Evolutionary conservation across 2,329 filamentous ascomycete genomes (phyloP), one percentile per base, ranked within the genome.

Genomic region (Fusarium citri): DNA sequence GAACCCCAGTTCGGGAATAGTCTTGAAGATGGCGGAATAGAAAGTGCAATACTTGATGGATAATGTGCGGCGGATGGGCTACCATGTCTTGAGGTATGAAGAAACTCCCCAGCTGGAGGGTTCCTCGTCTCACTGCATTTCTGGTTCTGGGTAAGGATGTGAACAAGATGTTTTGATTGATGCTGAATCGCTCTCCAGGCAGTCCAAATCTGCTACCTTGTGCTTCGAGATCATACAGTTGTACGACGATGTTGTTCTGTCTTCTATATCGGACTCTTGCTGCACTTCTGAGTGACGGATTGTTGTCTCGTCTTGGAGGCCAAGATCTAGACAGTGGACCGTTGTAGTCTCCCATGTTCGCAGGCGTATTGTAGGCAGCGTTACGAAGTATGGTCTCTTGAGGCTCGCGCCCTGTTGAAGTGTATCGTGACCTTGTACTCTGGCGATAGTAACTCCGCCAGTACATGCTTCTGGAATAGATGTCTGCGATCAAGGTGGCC

Each of bases 21-120:
- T 64, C 69, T 42, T 72, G 50, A 0, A 75, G 55, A 18, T 74
- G 60, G 1, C 34, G 42, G 22, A 75, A 74, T 4, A 75, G 12
- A n/a, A 72, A 71, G 11, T 51, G 42, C 10, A 74, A 43, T 20
- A 65, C 73, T 8, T 54, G 56, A 20, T 64, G 59, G 6, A 72
- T 63, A 11, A 65, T 49, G 6, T 45, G 28, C 8, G 48, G 51
- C 1, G 64, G 64, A 14, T 63, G 55, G 0, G 40, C 11, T 8
- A 59, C 40, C 37, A 64, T 41, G 16, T 64, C 55, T 6, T 55
- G 42, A 6, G 30, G 57, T 7, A 22, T 22, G 31, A 74, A 65
- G n/a, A 71, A 67, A 41, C n/a, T 34, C 10, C 54, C 51, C 1
- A 75, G 51, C 46, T 60, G 45, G 20, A 74, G 43, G 5, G 55